Conservation (phyloP, 805 yeast species). For the Candida multigemmis region DNA sequence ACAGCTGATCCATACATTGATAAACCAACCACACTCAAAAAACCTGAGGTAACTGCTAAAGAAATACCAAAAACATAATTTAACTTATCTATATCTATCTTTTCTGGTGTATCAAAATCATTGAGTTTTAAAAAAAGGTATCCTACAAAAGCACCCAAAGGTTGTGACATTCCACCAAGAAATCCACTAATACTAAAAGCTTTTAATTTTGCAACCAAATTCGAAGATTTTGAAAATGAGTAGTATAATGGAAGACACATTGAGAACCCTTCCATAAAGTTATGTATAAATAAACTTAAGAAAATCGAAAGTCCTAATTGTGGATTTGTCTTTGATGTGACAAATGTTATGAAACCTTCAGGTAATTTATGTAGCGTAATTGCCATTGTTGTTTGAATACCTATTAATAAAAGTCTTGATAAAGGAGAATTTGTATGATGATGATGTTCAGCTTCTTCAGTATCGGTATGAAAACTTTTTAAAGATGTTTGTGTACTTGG, state of each 20-base stretch:
- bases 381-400: constrained; percentile 84
- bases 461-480: constrained; percentile 1
- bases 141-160: constrained; percentile 79
- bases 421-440: constrained; percentile 74
- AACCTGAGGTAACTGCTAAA: constrained; percentile 74
- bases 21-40: constrained; percentile 68
- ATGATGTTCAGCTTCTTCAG: constrained; percentile 38
- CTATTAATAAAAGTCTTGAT: constrained; percentile 74
- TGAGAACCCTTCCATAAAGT: constrained; percentile 88
- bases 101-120: constrained; percentile 15
- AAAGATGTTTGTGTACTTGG: constrained; percentile 2
- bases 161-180: constrained; percentile 81
- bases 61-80: constrained; percentile 50
- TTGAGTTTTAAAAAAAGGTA: constrained; percentile 33
- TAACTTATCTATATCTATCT: constrained; percentile 21
- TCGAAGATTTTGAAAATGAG: constrained; percentile 45
- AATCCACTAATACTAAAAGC: constrained; percentile 61
- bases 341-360: constrained; percentile 86
- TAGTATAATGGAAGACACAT: constrained; percentile 87
- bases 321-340: constrained; percentile 58
- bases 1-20: constrained; percentile 84
- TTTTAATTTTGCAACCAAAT: constrained; percentile 34
- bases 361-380: constrained; percentile 87
- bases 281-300: constrained; percentile 78
- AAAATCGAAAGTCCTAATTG: constrained; percentile 72